Base-by-base conservation (phyloP, 306 rosid genomes). In the Cucurbita maxima region DNA sequence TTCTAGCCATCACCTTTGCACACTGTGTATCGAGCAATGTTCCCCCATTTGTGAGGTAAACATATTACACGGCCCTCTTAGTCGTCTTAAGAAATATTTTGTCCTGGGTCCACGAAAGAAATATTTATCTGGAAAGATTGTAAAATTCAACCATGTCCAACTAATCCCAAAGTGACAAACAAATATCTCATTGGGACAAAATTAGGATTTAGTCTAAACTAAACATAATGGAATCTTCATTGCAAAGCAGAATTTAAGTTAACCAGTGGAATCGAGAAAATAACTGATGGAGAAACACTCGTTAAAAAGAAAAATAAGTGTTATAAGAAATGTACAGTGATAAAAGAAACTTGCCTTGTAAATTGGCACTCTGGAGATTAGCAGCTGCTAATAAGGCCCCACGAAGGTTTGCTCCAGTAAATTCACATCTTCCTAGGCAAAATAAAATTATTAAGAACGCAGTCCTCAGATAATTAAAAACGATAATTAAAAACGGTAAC, bases 351-450 rank as follows among this genome's bases (percentile, higher is more conserved):
- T 72, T 80, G 82, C 98, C 98, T 90, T 93, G 98, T 67, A 93
- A 84, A 81, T 90, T 93, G 82, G 97, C 98, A 81, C 98, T 93
- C 78, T 88, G 87, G 80, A 93, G 97, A 82, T 76, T 84, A 43
- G 97, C 86, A 73, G 97, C 96, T 58, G 92, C 90, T 82, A 93
- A 87, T 77, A 93, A 75, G 75, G 97, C 94, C 82, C 97, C 92
- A 70, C 87, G 96, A 67, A 93, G 96, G 85, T 90, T 93, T 75
- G 98, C 98, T 84, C 94, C 90, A 68, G 88, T 93, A 86, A 93
- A 93, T 72, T 90, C 98, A 86, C 98, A 93, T 83, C 98, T 93
- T 90, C 81, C 87, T 79, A 87, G 89, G 87, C 84, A 88, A 86
- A 77, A 85, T 59, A 79, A 80, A 77, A 81, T 63, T 77, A 77